Base-by-base conservation (phyloP, 164 flowering plant genomes). In the Pachysandra terminalis region DNA sequence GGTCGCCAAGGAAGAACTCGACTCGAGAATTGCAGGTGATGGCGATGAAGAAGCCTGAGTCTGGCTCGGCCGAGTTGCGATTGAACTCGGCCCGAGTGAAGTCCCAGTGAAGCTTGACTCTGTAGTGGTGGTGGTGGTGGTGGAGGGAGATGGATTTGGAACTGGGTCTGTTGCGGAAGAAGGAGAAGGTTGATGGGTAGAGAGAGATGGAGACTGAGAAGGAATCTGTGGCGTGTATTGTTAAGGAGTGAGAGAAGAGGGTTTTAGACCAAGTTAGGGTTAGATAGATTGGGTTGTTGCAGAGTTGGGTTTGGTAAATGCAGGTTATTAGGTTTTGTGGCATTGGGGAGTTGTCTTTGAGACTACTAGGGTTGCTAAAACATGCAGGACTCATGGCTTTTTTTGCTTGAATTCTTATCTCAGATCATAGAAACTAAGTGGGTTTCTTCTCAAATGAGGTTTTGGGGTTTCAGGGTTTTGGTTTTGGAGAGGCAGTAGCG, bases 201-300 rank as follows among this genome's bases (percentile, higher is more conserved):
- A 87, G 80, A 45, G 86, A 76, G 62, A 89, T 71, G 61, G 87
- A 77, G 77, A 81, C 32, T 69, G 87, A 82, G 80, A 87, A 81
- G 52, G 71, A 64, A 37, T 80, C 82, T 0, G 85, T 19, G 9
- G 87, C 78, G 57, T 77, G 76, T 53, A 86, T 69, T 28, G 87
- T 83, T 32, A 89, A 73, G 64, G 90, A 74, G 57, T 89, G 91
- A 14, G 88, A 77, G 72, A 71, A 74, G 27, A 68, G 80, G 45
- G 83, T 77, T 61, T 78, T 85, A 40, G 88, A 85, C 94, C 94
- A 89, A 17, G 87, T 85, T 59, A 87, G 84, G 1, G 88, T 87
- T 52, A 89, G 79, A 61, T 72, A 74, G 4, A 79, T 64, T 6
- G 90, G 88, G 10, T 78, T 68, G 68, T 75, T 75, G 77, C 76